Conservation (phyloP, 2,329 filamentous ascomycete genomes). For the Neocatenulostroma microsporum region DNA sequence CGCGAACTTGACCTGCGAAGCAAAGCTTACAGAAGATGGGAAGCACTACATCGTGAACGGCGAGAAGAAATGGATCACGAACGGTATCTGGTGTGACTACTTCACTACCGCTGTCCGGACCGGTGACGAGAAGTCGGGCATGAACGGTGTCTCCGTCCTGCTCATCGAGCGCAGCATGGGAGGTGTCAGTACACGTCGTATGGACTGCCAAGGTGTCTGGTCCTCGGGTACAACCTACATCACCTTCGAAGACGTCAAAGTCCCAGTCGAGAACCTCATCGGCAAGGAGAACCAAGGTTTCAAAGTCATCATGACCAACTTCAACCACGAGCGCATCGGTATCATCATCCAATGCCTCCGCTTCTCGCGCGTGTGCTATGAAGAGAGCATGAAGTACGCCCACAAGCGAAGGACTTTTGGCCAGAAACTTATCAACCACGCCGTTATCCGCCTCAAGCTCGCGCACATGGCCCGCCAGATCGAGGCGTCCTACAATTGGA, state of each 20-base stretch:
- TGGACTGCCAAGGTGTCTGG: constrained; percentile 99
- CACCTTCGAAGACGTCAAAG: constrained; percentile 98
- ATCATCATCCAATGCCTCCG: constrained; percentile 97
- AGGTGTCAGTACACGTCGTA: constrained; percentile 84
- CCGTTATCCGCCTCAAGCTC: constrained; percentile 94
- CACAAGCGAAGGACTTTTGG: constrained; percentile 96
- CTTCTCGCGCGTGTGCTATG: constrained; percentile 94
- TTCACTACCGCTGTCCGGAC: constrained; percentile 96
- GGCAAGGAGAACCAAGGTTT: constrained; percentile 98
- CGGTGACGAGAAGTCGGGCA: constrained; percentile 54
- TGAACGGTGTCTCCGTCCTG: constrained; percentile 85
- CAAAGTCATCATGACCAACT: constrained; percentile 99
- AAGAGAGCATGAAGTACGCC: constrained; percentile 92
- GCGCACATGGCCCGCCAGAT: constrained; percentile 98
- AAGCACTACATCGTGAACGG: constrained; percentile 99
- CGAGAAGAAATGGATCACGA: constrained; percentile 99
- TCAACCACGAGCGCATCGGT: constrained; percentile 98
- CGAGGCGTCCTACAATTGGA: constrained; percentile 93
- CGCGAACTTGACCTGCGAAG: constrained; percentile 90
- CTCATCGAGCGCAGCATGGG: constrained; percentile 80
- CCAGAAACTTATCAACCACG: constrained; percentile 93
- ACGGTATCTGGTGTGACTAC: constrained; percentile 81
- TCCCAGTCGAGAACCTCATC: constrained; percentile 96
- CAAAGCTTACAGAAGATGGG: constrained; percentile 86
- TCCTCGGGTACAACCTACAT: constrained; percentile 92